Percentiles rank a stretch among this genome's conserved stretches.
Evolutionary conservation across 257 asterid genomes (phyloP).

Genomic region (Pogostemon cablin): DNA sequence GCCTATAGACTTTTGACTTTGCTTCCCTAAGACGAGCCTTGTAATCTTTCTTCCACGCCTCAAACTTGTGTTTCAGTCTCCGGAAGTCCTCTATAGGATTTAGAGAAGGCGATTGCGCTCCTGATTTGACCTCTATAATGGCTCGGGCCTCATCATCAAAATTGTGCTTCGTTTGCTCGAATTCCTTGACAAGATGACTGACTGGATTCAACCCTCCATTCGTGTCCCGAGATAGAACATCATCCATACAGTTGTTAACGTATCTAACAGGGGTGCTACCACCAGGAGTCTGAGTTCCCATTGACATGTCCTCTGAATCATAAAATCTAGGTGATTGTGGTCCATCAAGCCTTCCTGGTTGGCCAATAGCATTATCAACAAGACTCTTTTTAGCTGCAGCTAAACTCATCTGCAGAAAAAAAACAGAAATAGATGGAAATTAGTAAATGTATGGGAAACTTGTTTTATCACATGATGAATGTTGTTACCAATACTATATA

Average conservation of each 20-base stretch:
- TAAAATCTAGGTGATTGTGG: constrained; percentile 60
- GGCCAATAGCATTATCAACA: constrained; percentile 43
- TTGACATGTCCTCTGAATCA: constrained; percentile 68
- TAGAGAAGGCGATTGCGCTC: constrained; percentile 37
- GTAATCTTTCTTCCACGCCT: constrained; percentile 76
- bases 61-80: constrained; percentile 63
- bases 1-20: constrained; percentile 53
- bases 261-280: constrained; percentile 61
- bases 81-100: constrained; percentile 57
- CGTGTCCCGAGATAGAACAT: constrained; percentile 34
- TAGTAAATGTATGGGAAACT: background rate
- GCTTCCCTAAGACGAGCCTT: constrained; percentile 67
- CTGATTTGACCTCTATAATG: constrained; percentile 53
- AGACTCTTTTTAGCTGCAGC: constrained; percentile 70
- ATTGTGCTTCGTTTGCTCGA: constrained; percentile 62
- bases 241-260: constrained; percentile 42
- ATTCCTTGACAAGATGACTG: constrained; percentile 66
- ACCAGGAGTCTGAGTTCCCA: constrained; percentile 66
- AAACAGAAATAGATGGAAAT: constrained; percentile 2
- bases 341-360: constrained; percentile 47
- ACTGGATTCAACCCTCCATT: constrained; percentile 53
- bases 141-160: constrained; percentile 39
- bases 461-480: background rate
- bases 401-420: constrained; percentile 60
- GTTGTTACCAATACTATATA: background rate